Percentiles rank a stretch among this genome's conserved stretches.
Evolutionary conservation across 768 basidiomycete species (phyloP).

Genomic region (Lentinula raphanica): DNA sequence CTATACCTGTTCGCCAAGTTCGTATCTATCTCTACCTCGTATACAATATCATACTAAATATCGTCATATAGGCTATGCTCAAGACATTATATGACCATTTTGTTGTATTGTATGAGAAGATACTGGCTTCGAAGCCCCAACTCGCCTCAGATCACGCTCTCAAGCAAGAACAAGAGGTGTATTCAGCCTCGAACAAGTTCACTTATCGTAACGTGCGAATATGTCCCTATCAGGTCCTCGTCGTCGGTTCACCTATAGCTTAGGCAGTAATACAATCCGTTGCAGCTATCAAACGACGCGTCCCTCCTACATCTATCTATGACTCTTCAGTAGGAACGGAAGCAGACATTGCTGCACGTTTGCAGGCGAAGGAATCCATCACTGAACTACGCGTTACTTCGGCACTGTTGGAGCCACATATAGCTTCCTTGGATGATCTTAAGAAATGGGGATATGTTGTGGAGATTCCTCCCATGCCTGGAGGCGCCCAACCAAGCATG

Average conservation of each 20-base stretch:
- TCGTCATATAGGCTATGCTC: conserved; percentile 54
- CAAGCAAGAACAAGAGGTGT: conserved; percentile 76
- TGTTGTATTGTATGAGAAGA: conserved; percentile 52
- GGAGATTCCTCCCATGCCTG: conserved; percentile 60
- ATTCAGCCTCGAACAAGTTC: conserved; percentile 64
- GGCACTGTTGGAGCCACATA: conserved; percentile 47
- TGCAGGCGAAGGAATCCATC: conserved; percentile 49
- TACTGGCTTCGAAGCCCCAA: conserved; percentile 49
- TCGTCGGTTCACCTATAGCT: conserved; percentile 4
- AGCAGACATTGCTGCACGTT: conserved; percentile 50
- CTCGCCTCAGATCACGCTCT: conserved; percentile 77
- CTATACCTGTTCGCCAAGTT: conserved; percentile 73
- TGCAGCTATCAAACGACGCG: conserved; percentile 43
- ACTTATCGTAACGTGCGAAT: conserved; percentile 77
- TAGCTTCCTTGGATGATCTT: conserved; percentile 56
- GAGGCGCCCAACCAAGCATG: conserved; percentile 58
- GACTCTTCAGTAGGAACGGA: conserved; percentile 81
- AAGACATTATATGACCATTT: conserved; percentile 74
- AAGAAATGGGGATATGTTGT: conserved; percentile 65
- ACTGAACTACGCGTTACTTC: conserved; percentile 49
- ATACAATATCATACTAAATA: conserved; percentile 2
- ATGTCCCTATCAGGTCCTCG: not conserved
- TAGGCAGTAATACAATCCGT: conserved; percentile 50
- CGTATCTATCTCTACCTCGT: conserved; percentile 13
- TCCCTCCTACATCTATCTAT: conserved; percentile 47